Base-by-base conservation (phyloP, 345 rosid species). In the Zanthoxylum bungeanum region DNA sequence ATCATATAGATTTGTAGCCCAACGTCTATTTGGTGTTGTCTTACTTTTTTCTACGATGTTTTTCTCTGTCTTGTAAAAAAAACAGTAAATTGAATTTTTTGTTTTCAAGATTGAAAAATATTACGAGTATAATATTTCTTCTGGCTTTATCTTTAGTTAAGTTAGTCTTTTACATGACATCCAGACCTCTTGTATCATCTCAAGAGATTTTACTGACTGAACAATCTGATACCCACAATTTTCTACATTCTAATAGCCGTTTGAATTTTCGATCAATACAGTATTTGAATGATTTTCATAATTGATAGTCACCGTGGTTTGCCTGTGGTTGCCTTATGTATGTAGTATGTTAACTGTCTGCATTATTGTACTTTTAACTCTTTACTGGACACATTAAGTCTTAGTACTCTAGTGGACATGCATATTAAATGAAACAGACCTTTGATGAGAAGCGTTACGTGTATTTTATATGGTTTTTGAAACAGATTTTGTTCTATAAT, bases 401-500 rank as follows among this genome's bases (percentile, higher is more conserved):
- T 55, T 33, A 22, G 60, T 37, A 7, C 9, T 22, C 33, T 12
- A n/a, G 17, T 55, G n/a, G 7, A 39, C 25, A 6, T 6, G 2
- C 27, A 51, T 53, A 68, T 4, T 5, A 55, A 34, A 55, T 55
- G n/a, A 36, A 39, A 9, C 57, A 49, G 28, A 52, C n/a, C 36
- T 67, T 42, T 50, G 14, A 47, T 58, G n/a, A 36, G 59, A 46
- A 39, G 69, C 55, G 10, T 59, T 16, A 3, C 49, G 47, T 9
- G 24, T 72, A 34, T 36, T 55, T 66, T 25, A 57, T 11, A 52
- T 39, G 47, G 37, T 24, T 62, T 73, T 77, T 63, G 31, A 73
- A 44, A 73, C 64, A 69, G 2, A 77, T 51, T 19, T 40, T 75
- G 65, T 53, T 28, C 47, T 56, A 60, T 17, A 73, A 53, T 82